Conservation (phyloP, 2,329 filamentous ascomycete species). For the Neofusicoccum ribis region DNA sequence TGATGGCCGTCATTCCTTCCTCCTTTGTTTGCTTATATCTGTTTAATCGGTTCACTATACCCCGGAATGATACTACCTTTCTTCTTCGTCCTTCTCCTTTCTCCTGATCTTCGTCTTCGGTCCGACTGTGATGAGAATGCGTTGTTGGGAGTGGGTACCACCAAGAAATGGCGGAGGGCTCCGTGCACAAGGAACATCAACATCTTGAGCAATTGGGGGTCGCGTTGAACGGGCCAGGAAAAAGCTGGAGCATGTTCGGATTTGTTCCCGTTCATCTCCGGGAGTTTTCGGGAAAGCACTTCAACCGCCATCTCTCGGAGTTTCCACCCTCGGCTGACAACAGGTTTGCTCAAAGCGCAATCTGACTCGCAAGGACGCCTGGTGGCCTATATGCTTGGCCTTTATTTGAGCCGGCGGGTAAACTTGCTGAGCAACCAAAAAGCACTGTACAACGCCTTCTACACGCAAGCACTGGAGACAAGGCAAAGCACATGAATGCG, state of each 20-base stretch:
- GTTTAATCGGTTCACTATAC: slow-evolving; percentile 18
- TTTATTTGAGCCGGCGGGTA: background rate
- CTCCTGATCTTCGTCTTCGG: slow-evolving; percentile 12
- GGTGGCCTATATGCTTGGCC: background rate
- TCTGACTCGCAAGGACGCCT: background rate
- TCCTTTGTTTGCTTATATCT: background rate
- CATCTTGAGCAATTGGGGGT: background rate
- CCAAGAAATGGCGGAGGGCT: slow-evolving; percentile 5
- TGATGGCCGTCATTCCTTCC: background rate
- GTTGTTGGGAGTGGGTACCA: slow-evolving; percentile 10
- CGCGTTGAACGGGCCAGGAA: background rate
- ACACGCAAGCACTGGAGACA: background rate
- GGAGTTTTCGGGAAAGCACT: background rate
- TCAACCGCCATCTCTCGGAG: background rate
- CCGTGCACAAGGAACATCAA: slow-evolving; percentile 5
- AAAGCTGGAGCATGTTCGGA: background rate
- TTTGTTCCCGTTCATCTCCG: background rate
- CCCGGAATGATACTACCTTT: slow-evolving; percentile 15
- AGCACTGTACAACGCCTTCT: background rate
- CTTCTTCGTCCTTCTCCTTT: slow-evolving; percentile 9
- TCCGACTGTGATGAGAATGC: slow-evolving; percentile 3
- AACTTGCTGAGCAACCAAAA: background rate
- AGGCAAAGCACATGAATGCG: background rate
- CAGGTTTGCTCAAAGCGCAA: slow-evolving; percentile 4
- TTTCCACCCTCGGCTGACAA: background rate